phyloP scores from a whole-genome alignment of 805 yeast species.

The Saturnispora diversa region DNA sequence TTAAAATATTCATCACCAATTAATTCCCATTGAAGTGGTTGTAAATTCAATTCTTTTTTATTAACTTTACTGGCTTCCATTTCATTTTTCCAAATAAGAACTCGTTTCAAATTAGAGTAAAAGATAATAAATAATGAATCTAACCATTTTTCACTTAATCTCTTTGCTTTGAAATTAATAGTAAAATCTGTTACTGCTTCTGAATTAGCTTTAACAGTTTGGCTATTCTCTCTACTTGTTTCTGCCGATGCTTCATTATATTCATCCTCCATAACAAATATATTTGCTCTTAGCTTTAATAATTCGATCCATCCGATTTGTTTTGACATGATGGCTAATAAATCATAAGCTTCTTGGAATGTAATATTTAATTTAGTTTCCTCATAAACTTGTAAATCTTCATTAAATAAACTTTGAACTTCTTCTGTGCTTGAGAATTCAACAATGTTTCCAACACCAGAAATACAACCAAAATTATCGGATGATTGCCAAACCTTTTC shows the following conservation, averaged over 20 bases:
- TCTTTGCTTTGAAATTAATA: conserved; percentile 31
- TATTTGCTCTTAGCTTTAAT: conserved; percentile 53
- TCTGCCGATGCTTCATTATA: conserved; percentile 29
- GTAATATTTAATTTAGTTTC: conserved; percentile 46
- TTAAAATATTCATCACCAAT: conserved; percentile 49
- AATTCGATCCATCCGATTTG: conserved; percentile 78
- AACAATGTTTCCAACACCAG: conserved; percentile 29
- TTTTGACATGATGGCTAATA: conserved; percentile 60
- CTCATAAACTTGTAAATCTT: conserved; percentile 40
- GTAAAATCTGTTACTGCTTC: conserved; percentile 20
- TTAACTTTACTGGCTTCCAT: conserved; percentile 11
- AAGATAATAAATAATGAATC: conserved; percentile 59
- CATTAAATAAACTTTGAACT: conserved; percentile 39
- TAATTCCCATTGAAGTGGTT: conserved; percentile 69
- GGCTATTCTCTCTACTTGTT: conserved; percentile 11
- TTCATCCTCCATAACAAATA: conserved; percentile 78
- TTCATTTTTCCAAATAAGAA: conserved; percentile 49
- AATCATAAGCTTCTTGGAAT: conserved; percentile 53
- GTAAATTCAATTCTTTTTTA: conserved; percentile 33
- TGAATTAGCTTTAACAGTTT: background rate
- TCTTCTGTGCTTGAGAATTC: conserved; percentile 29
- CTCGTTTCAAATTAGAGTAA: conserved; percentile 68
- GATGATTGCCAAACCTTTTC: conserved; percentile 40
- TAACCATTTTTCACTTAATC: conserved; percentile 68
- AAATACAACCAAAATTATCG: conserved; percentile 27